These are phyloP conservation scores for Aspergillus fructus DNA, from an alignment of 2,329 filamentous ascomycete species.

Conservation along the genomic window DNA sequence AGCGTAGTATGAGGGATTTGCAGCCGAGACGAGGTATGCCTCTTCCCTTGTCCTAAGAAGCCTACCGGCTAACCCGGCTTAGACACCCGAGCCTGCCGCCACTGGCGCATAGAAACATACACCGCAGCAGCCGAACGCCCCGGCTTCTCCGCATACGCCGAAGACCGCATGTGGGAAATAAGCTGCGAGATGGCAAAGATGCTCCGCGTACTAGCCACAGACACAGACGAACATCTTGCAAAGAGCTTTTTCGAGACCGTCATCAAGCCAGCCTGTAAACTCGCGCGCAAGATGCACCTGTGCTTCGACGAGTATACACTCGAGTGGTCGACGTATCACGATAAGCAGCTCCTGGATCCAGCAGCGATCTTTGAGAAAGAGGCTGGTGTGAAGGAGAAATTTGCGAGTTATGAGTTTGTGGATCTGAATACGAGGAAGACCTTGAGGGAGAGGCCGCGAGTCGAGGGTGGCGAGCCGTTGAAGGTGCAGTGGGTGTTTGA, in stretches of 20 bases:
- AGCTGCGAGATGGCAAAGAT: not conserved
- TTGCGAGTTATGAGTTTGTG: slow-evolving; percentile 2
- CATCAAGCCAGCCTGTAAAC: not conserved
- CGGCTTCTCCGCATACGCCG: not conserved
- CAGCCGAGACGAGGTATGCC: not conserved
- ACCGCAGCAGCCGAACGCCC: not conserved
- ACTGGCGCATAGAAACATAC: slow-evolving; percentile 9
- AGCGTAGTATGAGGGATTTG: slow-evolving; percentile 2
- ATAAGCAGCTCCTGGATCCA: not conserved
- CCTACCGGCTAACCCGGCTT: not conserved
- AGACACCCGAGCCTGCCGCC: slow-evolving; percentile 2
- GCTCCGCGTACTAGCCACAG: not conserved
- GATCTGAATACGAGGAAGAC: not conserved
- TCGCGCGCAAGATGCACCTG: slow-evolving; percentile 5
- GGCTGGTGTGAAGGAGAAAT: not conserved
- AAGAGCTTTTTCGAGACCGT: not conserved
- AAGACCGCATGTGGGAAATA: not conserved
- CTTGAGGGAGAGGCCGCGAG: not conserved
- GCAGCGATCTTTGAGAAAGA: not conserved
- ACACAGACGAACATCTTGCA: not conserved
- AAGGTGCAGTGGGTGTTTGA: slow-evolving; percentile 6
- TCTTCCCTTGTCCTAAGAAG: not conserved
- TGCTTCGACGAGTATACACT: slow-evolving; percentile 4
- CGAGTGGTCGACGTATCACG: slow-evolving; percentile 3
- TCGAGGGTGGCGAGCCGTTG: not conserved